Percentiles rank a stretch among this genome's conserved stretches.
Conservation (phyloP, 176 grass and related monocot genomes). For the Zoysia pacifica region DNA sequence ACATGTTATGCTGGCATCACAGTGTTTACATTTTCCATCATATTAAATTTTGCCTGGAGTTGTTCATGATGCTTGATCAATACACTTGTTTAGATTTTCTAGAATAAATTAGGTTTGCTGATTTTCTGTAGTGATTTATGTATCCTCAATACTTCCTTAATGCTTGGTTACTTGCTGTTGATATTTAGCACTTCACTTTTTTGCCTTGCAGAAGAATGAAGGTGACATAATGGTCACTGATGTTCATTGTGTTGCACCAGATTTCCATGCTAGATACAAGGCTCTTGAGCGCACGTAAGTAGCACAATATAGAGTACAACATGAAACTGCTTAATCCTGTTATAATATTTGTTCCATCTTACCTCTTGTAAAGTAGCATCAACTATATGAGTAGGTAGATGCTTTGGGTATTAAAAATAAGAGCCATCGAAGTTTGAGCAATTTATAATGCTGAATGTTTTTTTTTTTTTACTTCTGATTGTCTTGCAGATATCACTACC, state of each 20-base stretch:
- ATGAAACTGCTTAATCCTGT: constrained; percentile 35
- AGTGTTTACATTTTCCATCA: neutral
- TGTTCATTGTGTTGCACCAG: constrained; percentile 74
- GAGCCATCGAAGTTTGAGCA: constrained; percentile 2
- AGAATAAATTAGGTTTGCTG: neutral
- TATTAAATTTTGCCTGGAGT: neutral
- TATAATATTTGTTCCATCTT: constrained; percentile 18
- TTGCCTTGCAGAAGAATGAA: constrained; percentile 78
- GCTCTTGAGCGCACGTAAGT: constrained; percentile 91
- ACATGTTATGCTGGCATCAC: neutral
- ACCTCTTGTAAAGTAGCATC: constrained; percentile 4
- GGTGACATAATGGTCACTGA: constrained; percentile 91
- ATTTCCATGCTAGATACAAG: constrained; percentile 97
- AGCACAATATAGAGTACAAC: constrained; percentile 43
- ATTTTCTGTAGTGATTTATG: constrained; percentile 2
- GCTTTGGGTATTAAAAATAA: constrained; percentile 15
- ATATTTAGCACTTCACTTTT: constrained; percentile 37
- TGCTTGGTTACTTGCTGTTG: constrained; percentile 18
- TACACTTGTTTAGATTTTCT: neutral
- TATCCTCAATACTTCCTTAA: constrained; percentile 2
- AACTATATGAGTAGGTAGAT: constrained; percentile 16
- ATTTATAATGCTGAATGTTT: constrained; percentile 33
- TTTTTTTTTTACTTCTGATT: constrained; percentile 18
- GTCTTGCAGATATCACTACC: constrained; percentile 80
- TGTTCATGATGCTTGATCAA: constrained; percentile 10